These are phyloP conservation scores for Stachybotrys chartarum DNA, from an alignment of 2,329 filamentous ascomycete species.

Conservation along the genomic window DNA sequence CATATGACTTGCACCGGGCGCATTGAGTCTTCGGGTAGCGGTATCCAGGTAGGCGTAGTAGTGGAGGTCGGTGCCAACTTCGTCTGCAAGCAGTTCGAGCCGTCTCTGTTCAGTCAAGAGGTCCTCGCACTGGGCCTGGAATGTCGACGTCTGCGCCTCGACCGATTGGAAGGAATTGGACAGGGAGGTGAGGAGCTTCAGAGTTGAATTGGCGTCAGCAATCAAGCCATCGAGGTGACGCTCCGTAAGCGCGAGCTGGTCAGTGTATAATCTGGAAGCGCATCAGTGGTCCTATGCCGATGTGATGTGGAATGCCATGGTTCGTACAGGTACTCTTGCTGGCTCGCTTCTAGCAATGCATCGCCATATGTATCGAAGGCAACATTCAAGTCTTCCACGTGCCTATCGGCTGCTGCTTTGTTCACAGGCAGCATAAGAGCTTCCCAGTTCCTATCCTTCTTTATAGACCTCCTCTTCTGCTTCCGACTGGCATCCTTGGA, in stretches of 20 bases:
- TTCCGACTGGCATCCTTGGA: slow-evolving; percentile 37
- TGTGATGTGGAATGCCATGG: background rate
- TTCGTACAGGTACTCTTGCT: slow-evolving; percentile 73
- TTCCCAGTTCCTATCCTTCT: slow-evolving; percentile 39
- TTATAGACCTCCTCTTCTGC: slow-evolving; percentile 31
- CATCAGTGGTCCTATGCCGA: slow-evolving; percentile 17
- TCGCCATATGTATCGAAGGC: slow-evolving; percentile 42
- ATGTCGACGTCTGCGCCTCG: slow-evolving; percentile 84
- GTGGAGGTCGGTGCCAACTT: slow-evolving; percentile 82
- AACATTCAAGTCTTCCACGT: slow-evolving; percentile 14
- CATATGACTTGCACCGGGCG: slow-evolving; percentile 78
- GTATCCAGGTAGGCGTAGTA: slow-evolving; percentile 93
- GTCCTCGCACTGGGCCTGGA: slow-evolving; percentile 86
- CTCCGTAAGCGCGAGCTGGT: slow-evolving; percentile 75
- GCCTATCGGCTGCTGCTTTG: slow-evolving; percentile 6
- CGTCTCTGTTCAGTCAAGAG: slow-evolving; percentile 75
- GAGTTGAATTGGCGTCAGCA: slow-evolving; percentile 65
- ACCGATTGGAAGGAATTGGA: slow-evolving; percentile 84
- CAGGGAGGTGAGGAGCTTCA: slow-evolving; percentile 69
- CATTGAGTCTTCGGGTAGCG: slow-evolving; percentile 83
- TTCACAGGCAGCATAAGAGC: slow-evolving; percentile 33
- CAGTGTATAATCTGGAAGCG: slow-evolving; percentile 58
- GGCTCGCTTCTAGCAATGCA: slow-evolving; percentile 70
- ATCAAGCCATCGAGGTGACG: slow-evolving; percentile 76
- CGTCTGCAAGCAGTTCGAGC: slow-evolving; percentile 70